Percentiles rank a stretch among this genome's conserved stretches.
Conservation (phyloP, 768 basidiomycete species). For the Kwoniella dejecticola region DNA sequence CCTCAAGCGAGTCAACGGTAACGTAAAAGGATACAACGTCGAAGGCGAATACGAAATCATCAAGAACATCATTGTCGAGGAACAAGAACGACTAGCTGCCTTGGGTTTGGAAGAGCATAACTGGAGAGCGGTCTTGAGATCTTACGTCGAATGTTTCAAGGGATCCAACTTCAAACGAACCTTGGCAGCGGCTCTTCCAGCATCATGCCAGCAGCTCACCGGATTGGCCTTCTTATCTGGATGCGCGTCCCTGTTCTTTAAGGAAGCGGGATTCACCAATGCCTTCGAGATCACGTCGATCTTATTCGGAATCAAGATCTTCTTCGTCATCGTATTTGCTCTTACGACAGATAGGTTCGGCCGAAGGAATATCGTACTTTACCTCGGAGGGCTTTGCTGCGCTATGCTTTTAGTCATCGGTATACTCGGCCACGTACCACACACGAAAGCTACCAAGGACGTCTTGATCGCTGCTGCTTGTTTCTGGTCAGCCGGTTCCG, state of each 20-base stretch:
- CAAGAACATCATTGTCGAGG: constrained; percentile 26
- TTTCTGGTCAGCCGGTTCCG: constrained; percentile 24
- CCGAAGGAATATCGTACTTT: constrained; percentile 25
- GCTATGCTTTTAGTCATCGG: constrained; percentile 28
- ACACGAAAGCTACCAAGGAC: constrained; percentile 12
- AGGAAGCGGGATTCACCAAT: constrained; percentile 29
- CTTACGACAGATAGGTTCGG: constrained; percentile 27
- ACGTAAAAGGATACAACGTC: constrained; percentile 28
- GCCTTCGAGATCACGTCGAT: constrained; percentile 29
- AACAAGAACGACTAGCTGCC: constrained; percentile 8
- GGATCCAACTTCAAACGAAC: constrained; percentile 24
- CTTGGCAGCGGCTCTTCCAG: constrained; percentile 22
- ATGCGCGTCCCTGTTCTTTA: constrained; percentile 30
- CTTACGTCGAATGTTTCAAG: constrained; percentile 31
- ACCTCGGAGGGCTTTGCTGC: constrained; percentile 8
- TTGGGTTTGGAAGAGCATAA: constrained; percentile 17
- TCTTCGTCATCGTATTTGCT: constrained; percentile 21
- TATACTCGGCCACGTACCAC: constrained; percentile 21
- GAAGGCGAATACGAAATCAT: constrained; percentile 28
- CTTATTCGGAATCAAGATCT: constrained; percentile 25
- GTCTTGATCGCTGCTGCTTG: constrained; percentile 16
- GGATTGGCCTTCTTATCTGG: constrained; percentile 26
- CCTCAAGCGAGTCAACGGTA: constrained; percentile 26
- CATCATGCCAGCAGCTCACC: constrained; percentile 20
- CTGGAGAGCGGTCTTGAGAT: constrained; percentile 13